Evolutionary conservation across 129 eudicot genomes (phyloP).

Genomic region (Calendula officinalis): DNA sequence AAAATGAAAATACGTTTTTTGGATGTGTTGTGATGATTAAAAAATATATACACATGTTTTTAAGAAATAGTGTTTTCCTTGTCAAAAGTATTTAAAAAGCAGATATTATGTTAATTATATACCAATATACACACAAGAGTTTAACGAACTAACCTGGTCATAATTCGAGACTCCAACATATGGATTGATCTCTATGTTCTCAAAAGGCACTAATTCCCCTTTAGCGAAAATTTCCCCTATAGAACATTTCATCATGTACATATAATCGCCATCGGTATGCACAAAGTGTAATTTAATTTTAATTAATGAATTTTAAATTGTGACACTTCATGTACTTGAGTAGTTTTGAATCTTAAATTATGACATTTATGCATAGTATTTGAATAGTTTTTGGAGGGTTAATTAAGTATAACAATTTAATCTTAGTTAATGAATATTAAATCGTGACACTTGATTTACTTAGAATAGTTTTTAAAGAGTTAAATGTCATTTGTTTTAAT

Average conservation of each 20-base stretch:
- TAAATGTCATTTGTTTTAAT: too few species aligned
- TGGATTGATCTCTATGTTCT: constrained; percentile 82
- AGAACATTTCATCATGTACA: constrained; percentile 71
- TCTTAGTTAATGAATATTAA: too few species aligned
- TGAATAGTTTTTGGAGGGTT: too few species aligned
- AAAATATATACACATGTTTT: background rate
- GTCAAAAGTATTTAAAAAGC: background rate
- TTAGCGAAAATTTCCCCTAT: constrained; percentile 53
- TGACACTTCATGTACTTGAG: too few species aligned
- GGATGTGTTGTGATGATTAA: background rate
- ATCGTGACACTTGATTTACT: too few species aligned
- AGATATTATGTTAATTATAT: constrained; percentile 8
- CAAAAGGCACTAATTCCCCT: constrained; percentile 72
- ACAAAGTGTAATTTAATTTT: too few species aligned
- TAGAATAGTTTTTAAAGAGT: too few species aligned
- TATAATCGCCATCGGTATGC: constrained; percentile 28
- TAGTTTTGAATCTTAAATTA: too few species aligned
- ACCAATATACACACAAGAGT: constrained; percentile 8
- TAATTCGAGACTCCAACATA: constrained; percentile 76
- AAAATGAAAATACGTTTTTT: background rate
- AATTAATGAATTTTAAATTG: too few species aligned
- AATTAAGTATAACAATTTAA: too few species aligned
- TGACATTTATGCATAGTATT: too few species aligned
- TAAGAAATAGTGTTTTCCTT: background rate
- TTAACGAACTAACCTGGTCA: constrained; percentile 65